Conservation (phyloP, 352 stramenopile species). For the Elongisporangium prolatum region DNA sequence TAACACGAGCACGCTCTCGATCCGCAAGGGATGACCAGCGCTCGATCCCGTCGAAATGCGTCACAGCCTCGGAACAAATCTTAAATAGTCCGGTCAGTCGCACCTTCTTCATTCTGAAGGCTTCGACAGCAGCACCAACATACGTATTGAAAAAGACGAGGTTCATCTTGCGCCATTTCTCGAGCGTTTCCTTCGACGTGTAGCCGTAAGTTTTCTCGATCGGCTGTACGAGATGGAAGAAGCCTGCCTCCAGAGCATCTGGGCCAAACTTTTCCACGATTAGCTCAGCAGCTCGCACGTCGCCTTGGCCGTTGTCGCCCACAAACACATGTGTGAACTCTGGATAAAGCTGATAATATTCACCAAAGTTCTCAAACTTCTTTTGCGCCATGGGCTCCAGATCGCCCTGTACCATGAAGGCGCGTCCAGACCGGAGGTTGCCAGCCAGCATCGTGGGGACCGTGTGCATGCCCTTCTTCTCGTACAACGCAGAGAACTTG, state of each 20-base stretch:
- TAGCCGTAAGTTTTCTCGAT: slow-evolving; percentile 85
- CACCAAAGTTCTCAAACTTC: slow-evolving; percentile 93
- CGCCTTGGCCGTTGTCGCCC: slow-evolving; percentile 96
- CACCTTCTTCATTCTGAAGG: slow-evolving; percentile 67
- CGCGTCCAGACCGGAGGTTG: slow-evolving; percentile 90
- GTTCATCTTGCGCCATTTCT: slow-evolving; percentile 80
- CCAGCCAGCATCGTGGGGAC: slow-evolving; percentile 93
- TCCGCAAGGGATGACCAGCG: slow-evolving; percentile 51
- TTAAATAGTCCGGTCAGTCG: slow-evolving; percentile 62
- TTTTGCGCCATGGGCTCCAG: slow-evolving; percentile 96
- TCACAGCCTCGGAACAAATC: slow-evolving; percentile 47
- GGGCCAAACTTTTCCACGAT: slow-evolving; percentile 76
- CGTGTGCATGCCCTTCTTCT: slow-evolving; percentile 93
- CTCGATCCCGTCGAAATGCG: slow-evolving; percentile 52
- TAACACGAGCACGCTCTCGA: slow-evolving; percentile 46
- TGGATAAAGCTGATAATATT: slow-evolving; percentile 97
- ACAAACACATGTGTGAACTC: slow-evolving; percentile 99
- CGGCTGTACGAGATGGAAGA: slow-evolving; percentile 89
- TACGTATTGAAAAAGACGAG: slow-evolving; percentile 92
- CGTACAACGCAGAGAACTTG: slow-evolving; percentile 94
- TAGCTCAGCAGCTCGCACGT: slow-evolving; percentile 89
- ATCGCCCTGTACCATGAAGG: slow-evolving; percentile 95
- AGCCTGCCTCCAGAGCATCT: slow-evolving; percentile 67
- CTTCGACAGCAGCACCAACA: slow-evolving; percentile 77
- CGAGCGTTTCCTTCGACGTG: slow-evolving; percentile 61